phyloP scores from a whole-genome alignment of 2,329 filamentous ascomycete species.

The Exophiala calicioides region DNA sequence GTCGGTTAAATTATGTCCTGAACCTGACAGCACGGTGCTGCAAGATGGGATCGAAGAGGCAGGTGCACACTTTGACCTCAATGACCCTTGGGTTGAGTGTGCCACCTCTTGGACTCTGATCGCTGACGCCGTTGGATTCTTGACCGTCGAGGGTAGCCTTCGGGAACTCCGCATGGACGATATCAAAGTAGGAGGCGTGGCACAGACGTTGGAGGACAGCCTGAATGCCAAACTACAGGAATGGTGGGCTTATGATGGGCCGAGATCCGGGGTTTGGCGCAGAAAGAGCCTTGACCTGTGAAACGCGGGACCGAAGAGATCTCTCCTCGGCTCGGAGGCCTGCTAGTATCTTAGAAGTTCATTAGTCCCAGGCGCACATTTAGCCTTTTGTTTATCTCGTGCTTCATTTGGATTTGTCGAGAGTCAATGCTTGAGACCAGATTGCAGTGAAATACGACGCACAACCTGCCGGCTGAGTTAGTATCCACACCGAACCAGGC shows the following conservation, averaged over 20 bases:
- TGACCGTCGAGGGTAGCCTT: constrained; percentile 22
- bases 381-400: too few species aligned
- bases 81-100: constrained; percentile 57
- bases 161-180: constrained; percentile 26
- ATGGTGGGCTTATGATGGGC: constrained; percentile 23
- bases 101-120: constrained; percentile 54
- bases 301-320: too few species aligned
- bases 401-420: too few species aligned
- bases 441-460: too few species aligned
- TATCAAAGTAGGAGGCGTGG: constrained; percentile 25
- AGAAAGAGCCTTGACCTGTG: too few species aligned
- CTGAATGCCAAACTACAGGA: constrained; percentile 15
- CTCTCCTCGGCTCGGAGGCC: too few species aligned
- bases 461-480: too few species aligned
- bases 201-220: constrained; percentile 15
- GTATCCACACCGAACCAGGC: too few species aligned
- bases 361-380: too few species aligned
- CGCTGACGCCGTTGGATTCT: constrained; percentile 36
- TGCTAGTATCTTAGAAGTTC: too few species aligned
- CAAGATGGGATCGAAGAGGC: constrained; percentile 39
- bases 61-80: constrained; percentile 41
- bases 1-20: constrained; percentile 56
- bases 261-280: constrained; percentile 17
- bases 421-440: too few species aligned
- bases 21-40: constrained; percentile 37